Evolutionary conservation across 306 rosid genomes (phyloP).

Genomic region (Leucaena leucocephala): DNA sequence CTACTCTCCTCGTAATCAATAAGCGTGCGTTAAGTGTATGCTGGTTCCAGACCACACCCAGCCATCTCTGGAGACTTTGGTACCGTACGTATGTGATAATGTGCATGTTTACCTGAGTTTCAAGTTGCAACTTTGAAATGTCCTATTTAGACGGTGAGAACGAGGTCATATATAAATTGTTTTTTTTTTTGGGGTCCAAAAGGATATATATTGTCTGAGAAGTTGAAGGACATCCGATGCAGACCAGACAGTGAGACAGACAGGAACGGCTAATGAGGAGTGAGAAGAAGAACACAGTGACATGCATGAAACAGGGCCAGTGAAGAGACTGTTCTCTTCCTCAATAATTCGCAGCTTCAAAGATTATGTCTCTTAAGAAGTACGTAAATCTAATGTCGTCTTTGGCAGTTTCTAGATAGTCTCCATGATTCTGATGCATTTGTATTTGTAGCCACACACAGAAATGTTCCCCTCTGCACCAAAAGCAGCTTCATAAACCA

Average conservation of each 20-base stretch:
- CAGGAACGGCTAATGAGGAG: neutral
- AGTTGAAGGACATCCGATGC: too few species aligned
- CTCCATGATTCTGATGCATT: neutral
- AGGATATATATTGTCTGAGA: neutral
- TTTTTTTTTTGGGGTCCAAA: neutral
- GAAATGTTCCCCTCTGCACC: neutral
- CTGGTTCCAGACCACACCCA: neutral
- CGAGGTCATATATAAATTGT: neutral
- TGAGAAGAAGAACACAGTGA: neutral
- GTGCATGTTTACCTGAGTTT: neutral
- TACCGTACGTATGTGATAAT: neutral
- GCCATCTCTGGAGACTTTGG: neutral
- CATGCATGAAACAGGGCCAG: slow-evolving; percentile 4
- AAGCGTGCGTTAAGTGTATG: neutral
- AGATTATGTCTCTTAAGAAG: neutral
- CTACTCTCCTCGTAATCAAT: neutral
- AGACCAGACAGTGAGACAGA: neutral
- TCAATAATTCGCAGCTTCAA: neutral
- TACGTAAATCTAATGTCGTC: neutral
- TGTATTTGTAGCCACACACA: neutral
- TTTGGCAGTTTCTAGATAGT: slow-evolving; percentile 1
- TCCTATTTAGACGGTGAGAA: neutral
- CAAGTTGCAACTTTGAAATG: neutral
- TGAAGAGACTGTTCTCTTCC: neutral
- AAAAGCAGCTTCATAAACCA: neutral